Evolutionary conservation across 768 basidiomycete species (phyloP).

Genomic region (Calvatia gigantea): DNA sequence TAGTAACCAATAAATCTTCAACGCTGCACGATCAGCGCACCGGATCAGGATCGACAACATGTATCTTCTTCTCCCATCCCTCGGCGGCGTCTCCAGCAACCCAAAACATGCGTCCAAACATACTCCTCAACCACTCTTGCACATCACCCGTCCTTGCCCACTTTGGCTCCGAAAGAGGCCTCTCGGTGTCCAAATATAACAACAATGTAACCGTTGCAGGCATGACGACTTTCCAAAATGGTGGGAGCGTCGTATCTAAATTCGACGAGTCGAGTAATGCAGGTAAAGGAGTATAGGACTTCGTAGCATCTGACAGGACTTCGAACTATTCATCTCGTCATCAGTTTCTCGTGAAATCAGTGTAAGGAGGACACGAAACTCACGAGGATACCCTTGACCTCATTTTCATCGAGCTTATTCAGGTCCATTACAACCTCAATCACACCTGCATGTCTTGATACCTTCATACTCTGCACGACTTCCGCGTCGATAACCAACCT

Average conservation of each 20-base stretch:
- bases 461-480: slow-evolving; percentile 74
- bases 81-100: slow-evolving; percentile 79
- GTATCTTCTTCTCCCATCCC: slow-evolving; percentile 93
- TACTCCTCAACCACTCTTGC: slow-evolving; percentile 88
- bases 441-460: slow-evolving; percentile 78
- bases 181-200: slow-evolving; percentile 80
- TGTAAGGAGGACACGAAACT: slow-evolving; percentile 23
- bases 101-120: slow-evolving; percentile 88
- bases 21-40: slow-evolving; percentile 47
- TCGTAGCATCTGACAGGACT: slow-evolving; percentile 65
- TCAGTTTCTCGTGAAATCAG: slow-evolving; percentile 8
- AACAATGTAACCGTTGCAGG: slow-evolving; percentile 61
- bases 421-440: slow-evolving; percentile 78
- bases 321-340: slow-evolving; percentile 53
- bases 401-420: slow-evolving; percentile 48
- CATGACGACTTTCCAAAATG: slow-evolving; percentile 53
- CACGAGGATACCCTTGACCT: slow-evolving; percentile 75
- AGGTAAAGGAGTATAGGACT: slow-evolving; percentile 63
- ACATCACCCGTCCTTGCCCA: slow-evolving; percentile 96
- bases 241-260: slow-evolving; percentile 66
- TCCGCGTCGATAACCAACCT: slow-evolving; percentile 88
- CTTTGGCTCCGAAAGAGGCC: slow-evolving; percentile 91
- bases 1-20: neutral
- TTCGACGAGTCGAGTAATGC: slow-evolving; percentile 35
- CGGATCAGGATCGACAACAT: slow-evolving; percentile 91